Percentiles rank a stretch among this genome's conserved stretches.
phyloP scores from a whole-genome alignment of 116 monocot genomes.

The Trichopus zeylanicus region DNA sequence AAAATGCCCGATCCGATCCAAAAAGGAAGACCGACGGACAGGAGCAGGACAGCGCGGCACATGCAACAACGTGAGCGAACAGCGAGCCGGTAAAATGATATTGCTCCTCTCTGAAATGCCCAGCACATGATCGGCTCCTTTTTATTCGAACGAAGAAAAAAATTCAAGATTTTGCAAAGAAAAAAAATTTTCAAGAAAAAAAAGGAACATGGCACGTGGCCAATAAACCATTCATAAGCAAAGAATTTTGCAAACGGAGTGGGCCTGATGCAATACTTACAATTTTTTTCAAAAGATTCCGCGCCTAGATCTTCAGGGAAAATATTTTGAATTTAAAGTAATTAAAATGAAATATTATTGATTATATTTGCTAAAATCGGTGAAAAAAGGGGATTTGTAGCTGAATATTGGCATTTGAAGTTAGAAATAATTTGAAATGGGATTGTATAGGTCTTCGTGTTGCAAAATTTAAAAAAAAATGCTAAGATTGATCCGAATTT shows the following conservation, averaged over 20 bases:
- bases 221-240: background rate
- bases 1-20: background rate
- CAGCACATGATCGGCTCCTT: slow-evolving; percentile 2
- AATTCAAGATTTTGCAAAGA: background rate
- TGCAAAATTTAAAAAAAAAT: no score
- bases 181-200: background rate
- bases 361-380: no score
- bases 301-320: background rate
- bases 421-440: no score
- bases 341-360: background rate
- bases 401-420: no score
- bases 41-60: background rate
- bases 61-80: slow-evolving; percentile 1
- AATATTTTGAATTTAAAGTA: background rate
- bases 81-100: background rate
- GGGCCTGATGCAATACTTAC: background rate
- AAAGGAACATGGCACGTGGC: background rate
- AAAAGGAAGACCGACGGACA: background rate
- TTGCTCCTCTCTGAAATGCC: no score
- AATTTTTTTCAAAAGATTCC: background rate
- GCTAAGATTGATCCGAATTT: no score
- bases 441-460: no score
- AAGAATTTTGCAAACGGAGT: background rate
- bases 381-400: no score
- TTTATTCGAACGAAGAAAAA: background rate